Conservation (phyloP, 495 filamentous ascomycete species). For the Neurospora sp. region DNA sequence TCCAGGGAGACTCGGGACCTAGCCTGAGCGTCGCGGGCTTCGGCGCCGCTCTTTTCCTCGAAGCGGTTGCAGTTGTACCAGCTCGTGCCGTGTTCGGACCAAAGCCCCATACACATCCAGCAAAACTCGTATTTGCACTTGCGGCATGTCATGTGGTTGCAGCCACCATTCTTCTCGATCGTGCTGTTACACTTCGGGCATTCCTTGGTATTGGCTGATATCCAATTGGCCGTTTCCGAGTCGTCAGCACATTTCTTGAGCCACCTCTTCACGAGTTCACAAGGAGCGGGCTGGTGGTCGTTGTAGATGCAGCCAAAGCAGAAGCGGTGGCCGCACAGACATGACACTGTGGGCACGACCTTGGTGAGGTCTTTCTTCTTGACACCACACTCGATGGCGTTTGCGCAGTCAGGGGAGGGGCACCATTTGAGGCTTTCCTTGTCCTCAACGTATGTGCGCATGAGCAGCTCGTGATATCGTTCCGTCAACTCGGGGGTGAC, state of each 20-base stretch:
- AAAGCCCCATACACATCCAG: conserved; percentile 99
- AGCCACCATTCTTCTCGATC: conserved; percentile 98
- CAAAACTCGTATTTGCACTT: conserved; percentile 99
- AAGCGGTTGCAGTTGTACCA: conserved; percentile 99
- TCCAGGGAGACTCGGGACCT: conserved; percentile 82
- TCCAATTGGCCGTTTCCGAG: conserved; percentile 98
- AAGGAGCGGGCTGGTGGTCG: conserved; percentile 92
- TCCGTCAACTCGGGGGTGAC: conserved; percentile 63
- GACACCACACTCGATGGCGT: conserved; percentile 78
- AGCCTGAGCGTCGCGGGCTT: conserved; percentile 84
- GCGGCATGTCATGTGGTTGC: conserved; percentile 98
- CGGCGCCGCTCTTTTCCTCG: conserved; percentile 86
- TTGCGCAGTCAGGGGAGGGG: conserved; percentile 88
- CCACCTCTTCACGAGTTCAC: conserved; percentile 88
- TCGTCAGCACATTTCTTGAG: conserved; percentile 98
- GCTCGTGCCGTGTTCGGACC: conserved; percentile 98
- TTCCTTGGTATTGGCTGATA: conserved; percentile 97
- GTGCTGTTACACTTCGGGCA: conserved; percentile 93
- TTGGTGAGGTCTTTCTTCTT: conserved; percentile 74
- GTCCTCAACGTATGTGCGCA: conserved; percentile 92
- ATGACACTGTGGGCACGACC: conserved; percentile 83
- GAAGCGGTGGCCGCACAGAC: conserved; percentile 73
- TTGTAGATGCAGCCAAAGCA: conserved; percentile 92
- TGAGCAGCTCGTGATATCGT: conserved; percentile 78
- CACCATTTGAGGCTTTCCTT: conserved; percentile 94